A percentile compares a stretch with the other conserved stretches of the same genome.
Evolutionary conservation across 208 protist genomes (phyloP).

Genomic region (Wallacemonas sp.): DNA sequence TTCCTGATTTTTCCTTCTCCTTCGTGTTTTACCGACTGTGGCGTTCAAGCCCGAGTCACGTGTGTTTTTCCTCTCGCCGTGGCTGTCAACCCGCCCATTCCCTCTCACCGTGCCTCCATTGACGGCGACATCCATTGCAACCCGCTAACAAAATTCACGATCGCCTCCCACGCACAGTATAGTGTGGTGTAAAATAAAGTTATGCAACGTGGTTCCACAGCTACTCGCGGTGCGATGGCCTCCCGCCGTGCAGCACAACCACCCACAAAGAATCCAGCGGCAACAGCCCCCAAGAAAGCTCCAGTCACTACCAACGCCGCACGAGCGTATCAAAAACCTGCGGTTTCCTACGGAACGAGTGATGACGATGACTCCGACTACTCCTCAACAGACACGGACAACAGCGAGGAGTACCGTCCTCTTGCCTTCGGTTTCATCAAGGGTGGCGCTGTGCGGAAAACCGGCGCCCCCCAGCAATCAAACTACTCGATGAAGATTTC

Average conservation of each 20-base stretch:
- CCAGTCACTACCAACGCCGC: background rate
- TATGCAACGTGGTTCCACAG: background rate
- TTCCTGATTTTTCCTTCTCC: too few relatives aligned
- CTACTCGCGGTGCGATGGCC: background rate
- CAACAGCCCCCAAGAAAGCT: background rate
- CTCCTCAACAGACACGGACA: slow-evolving; percentile 37
- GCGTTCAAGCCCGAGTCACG: too few relatives aligned
- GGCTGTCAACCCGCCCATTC: too few relatives aligned
- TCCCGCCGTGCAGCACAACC: slow-evolving; percentile 1
- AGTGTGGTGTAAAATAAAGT: background rate
- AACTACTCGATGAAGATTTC: slow-evolving; percentile 21
- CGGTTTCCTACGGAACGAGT: background rate
- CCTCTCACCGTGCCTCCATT: too few relatives aligned
- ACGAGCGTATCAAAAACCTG: background rate
- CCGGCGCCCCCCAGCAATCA: slow-evolving; percentile 20
- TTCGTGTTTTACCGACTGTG: too few relatives aligned
- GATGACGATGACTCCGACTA: slow-evolving; percentile 24
- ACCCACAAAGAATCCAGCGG: background rate
- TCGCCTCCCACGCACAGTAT: too few relatives aligned
- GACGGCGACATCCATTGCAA: too few relatives aligned
- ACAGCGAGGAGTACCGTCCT: slow-evolving; percentile 58
- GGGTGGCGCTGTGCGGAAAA: slow-evolving; percentile 24
- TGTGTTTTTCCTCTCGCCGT: too few relatives aligned
- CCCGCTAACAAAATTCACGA: too few relatives aligned
- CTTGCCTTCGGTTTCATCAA: slow-evolving; percentile 53